Evolutionary conservation across 495 filamentous ascomycete genomes (phyloP).

Genomic region (Apodospora peruviana): DNA sequence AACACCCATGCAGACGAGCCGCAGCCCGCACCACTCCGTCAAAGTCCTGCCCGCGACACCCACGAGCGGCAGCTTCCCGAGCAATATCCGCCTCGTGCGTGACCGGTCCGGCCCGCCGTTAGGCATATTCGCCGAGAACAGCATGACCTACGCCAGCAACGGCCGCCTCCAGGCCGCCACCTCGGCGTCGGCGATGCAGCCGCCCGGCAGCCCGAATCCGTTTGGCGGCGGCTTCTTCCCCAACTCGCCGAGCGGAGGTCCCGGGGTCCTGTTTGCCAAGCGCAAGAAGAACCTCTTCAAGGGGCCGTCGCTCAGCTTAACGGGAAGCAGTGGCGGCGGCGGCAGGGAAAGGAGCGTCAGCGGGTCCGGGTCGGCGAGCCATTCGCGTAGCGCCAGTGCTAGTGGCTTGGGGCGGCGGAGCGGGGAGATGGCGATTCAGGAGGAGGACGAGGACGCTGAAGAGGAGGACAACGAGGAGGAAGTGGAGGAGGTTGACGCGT

Average conservation of each 20-base stretch:
- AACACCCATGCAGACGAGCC: constrained; percentile 53
- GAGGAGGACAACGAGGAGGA: constrained; percentile 32
- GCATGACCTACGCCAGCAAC: constrained; percentile 28
- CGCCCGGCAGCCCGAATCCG: constrained; percentile 40
- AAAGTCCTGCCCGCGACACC: constrained; percentile 94
- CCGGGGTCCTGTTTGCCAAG: constrained; percentile 80
- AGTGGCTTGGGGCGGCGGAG: constrained; percentile 48
- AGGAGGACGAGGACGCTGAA: constrained; percentile 70
- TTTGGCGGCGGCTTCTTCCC: constrained; percentile 18
- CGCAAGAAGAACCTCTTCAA: constrained; percentile 86
- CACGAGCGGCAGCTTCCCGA: constrained; percentile 71
- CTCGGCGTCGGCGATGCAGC: constrained; percentile 13
- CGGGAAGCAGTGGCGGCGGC: constrained; percentile 25
- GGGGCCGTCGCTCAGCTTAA: constrained; percentile 62
- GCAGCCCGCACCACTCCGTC: constrained; percentile 80
- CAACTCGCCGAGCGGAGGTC: constrained; percentile 28
- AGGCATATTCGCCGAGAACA: constrained; percentile 48
- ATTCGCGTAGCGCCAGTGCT: constrained; percentile 48
- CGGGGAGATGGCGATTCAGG: constrained; percentile 73
- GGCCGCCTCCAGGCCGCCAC: constrained; percentile 14
- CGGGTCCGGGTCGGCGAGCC: constrained; percentile 21
- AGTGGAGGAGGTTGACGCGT: constrained; percentile 65
- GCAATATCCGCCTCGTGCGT: constrained; percentile 79
- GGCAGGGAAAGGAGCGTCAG: constrained; percentile 30
- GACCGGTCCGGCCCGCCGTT: constrained; percentile 39